Percentiles rank a stretch among this genome's conserved stretches.
Conservation (phyloP, 306 rosid genomes). For the Cucurbita maxima region DNA sequence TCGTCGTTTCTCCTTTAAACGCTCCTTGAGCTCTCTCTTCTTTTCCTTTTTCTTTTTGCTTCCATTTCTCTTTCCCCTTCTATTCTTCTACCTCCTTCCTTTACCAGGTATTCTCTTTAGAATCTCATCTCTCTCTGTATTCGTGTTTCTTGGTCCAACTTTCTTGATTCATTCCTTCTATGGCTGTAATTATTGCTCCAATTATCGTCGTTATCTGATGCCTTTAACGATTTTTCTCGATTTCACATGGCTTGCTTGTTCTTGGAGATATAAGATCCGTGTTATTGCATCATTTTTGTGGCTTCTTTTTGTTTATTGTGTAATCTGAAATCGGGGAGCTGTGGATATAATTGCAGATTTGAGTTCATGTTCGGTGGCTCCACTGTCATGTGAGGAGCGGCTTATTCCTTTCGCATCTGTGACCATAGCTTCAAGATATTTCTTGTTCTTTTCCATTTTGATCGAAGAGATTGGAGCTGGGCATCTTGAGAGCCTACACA, state of each 20-base stretch:
- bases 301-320: not conserved
- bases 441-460: conserved; percentile 22
- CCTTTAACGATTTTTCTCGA: not conserved
- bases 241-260: not conserved
- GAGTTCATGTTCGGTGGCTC: not conserved
- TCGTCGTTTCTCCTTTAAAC: conserved; percentile 26
- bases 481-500: conserved; percentile 22
- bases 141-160: not conserved
- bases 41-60: not conserved
- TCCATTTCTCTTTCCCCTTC: conserved; percentile 7
- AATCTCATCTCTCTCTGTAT: not conserved
- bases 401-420: not conserved
- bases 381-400: conserved; percentile 28
- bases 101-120: conserved; percentile 5
- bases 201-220: not conserved
- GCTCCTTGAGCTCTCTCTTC: conserved; percentile 1
- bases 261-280: not conserved
- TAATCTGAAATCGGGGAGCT: not conserved
- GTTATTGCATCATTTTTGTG: not conserved
- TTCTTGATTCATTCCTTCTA: not conserved
- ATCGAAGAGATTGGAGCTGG: conserved; percentile 17
- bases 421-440: conserved; percentile 10
- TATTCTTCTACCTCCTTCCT: conserved; percentile 1
- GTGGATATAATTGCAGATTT: conserved; percentile 1
- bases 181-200: not conserved